Evolutionary conservation across 2,329 filamentous ascomycete species (phyloP), one percentile per base, ranked within the genome.

Genomic region (Aquanectria penicillioides): DNA sequence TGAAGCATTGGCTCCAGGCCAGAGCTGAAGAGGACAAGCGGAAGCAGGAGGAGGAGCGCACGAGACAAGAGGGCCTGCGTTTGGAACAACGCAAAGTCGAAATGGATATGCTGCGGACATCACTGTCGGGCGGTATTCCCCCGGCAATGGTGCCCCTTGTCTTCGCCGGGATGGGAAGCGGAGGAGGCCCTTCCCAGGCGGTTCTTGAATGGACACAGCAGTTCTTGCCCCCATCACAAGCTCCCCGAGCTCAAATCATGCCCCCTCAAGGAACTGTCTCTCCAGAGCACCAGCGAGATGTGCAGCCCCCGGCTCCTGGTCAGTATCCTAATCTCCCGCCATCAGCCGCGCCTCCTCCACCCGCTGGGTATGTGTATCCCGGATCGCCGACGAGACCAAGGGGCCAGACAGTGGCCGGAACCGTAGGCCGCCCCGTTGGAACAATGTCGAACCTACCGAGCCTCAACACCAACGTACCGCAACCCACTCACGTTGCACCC

Each of bases 111-210:
- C 76, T 94, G 56, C 81, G 84, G 52, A 87, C 89, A 18, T 90
- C 89, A 3, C 74, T 93, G 50, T 81, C 83, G 51, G 86, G 88
- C 31, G 90, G 90, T 10, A 86, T 94, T 47, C 90, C 91, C 9
- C 89, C 90, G 11, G 83, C 88, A 29, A 86, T 93, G 83, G 83
- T 93, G 22, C 91, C 91, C 6, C 78, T 92, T 58, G 87, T 94
- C 20, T 93, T 94, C 74, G 86, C 88, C 11, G 88, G 89, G 37
- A 89, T 92, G 81, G 84, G 84, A 40, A 66, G 65, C 20, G 88
- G 88, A 33, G 87, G 86, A 29, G 79, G 81, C 52, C 74, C 89
- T 23, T 81, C 88, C 17, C 86, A 85, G 62, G 81, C 83, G 26
- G 84, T 86, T 4, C 67, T 91, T 50, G 89, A 92, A 71, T 89